A percentile compares a stretch with the other conserved stretches of the same genome.
Evolutionary conservation across 2,329 filamentous ascomycete genomes (phyloP).

Genomic region (Hypoxylon sp.): DNA sequence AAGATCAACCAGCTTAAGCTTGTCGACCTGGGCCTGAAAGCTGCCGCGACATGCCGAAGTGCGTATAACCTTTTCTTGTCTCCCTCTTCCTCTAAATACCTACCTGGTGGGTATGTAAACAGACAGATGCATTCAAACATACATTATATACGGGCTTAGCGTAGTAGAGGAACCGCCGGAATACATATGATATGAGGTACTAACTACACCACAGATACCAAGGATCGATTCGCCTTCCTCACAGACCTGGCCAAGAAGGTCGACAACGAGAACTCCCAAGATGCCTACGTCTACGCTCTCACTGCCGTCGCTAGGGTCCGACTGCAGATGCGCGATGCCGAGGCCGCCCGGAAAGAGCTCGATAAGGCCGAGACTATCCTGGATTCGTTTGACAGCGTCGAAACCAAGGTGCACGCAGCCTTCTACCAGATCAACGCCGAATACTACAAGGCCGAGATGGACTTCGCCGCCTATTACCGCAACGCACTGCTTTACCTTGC

Average conservation of each 20-base stretch:
- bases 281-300: conserved; percentile 93
- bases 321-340: conserved; percentile 77
- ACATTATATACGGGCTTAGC: background rate
- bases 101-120: too few species aligned
- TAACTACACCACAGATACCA: conserved; percentile 68
- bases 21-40: conserved; percentile 86
- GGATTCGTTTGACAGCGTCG: conserved; percentile 92
- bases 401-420: conserved; percentile 92
- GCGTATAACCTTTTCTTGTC: conserved; percentile 10
- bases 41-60: conserved; percentile 86
- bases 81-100: background rate
- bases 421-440: conserved; percentile 96
- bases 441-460: conserved; percentile 92
- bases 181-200: background rate
- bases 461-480: conserved; percentile 96
- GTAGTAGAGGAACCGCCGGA: background rate
- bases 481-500: conserved; percentile 97
- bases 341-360: conserved; percentile 85
- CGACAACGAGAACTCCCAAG: conserved; percentile 90
- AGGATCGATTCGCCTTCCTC: conserved; percentile 86
- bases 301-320: conserved; percentile 90
- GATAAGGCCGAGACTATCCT: conserved; percentile 87
- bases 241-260: conserved; percentile 85
- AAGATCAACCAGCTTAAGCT: conserved; percentile 99
- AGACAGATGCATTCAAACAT: background rate